Evolutionary conservation across 2,329 filamentous ascomycete genomes (phyloP).

Genomic region (Tolypocladium nubicola): DNA sequence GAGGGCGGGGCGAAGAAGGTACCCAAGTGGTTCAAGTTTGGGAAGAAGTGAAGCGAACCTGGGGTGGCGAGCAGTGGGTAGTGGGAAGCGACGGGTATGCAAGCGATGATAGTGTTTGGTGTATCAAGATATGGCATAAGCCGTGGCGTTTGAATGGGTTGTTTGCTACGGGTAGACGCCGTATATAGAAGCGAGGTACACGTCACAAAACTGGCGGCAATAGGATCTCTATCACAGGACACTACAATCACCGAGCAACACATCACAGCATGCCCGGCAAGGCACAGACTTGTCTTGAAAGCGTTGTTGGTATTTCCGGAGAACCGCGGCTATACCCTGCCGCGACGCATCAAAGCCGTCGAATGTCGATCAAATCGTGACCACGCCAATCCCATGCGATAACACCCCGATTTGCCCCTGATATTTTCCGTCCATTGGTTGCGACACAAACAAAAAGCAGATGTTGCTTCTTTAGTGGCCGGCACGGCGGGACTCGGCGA

Average conservation of each 20-base stretch:
- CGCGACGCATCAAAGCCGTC: conserved; percentile 19
- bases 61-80: conserved; percentile 1
- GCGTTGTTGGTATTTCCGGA: conserved; percentile 22
- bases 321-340: conserved; percentile 20
- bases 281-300: conserved; percentile 9
- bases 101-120: not conserved
- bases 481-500: conserved; percentile 78
- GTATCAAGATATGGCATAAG: not conserved
- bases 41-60: conserved; percentile 48
- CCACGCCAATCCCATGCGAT: conserved; percentile 25
- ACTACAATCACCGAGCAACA: not conserved
- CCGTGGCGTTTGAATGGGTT: not conserved
- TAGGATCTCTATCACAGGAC: not conserved
- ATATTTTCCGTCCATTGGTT: not conserved
- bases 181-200: not conserved
- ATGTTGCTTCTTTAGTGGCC: conserved; percentile 40
- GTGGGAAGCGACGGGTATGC: not conserved
- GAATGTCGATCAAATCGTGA: conserved; percentile 21
- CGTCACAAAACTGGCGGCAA: not conserved
- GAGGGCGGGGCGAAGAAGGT: conserved; percentile 31
- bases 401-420: conserved; percentile 6
- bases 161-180: not conserved
- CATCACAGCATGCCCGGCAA: conserved; percentile 1
- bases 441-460: not conserved
- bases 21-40: conserved; percentile 65